A percentile compares a stretch with the other conserved stretches of the same genome.
Evolutionary conservation across 2,329 filamentous ascomycete species (phyloP).

Genomic region (Colletotrichum agaves): DNA sequence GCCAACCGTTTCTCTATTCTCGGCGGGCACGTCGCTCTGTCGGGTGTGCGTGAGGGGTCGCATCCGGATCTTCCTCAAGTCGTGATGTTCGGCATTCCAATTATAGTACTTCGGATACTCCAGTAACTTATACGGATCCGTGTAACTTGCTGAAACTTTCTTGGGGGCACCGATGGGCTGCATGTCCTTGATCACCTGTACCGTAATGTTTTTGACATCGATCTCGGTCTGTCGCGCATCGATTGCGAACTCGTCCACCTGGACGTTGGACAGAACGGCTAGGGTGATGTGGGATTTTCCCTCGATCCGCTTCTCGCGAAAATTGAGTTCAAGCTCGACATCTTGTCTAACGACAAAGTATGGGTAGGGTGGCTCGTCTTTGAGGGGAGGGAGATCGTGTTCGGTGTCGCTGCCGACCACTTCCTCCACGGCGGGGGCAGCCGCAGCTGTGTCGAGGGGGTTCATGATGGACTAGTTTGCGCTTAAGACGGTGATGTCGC

Average conservation of each 20-base stretch:
- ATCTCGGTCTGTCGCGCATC: constrained; percentile 73
- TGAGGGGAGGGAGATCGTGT: constrained; percentile 47
- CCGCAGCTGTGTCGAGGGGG: constrained; percentile 30
- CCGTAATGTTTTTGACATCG: constrained; percentile 62
- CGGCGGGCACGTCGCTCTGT: constrained; percentile 64
- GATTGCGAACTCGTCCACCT: constrained; percentile 67
- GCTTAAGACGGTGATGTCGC: constrained; percentile 21
- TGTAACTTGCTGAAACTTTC: constrained; percentile 57
- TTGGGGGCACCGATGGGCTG: constrained; percentile 40
- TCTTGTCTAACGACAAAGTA: constrained; percentile 81
- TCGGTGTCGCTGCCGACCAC: constrained; percentile 39
- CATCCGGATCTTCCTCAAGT: constrained; percentile 76
- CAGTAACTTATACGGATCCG: constrained; percentile 75
- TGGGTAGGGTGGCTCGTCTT: constrained; percentile 51
- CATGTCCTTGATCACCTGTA: constrained; percentile 53
- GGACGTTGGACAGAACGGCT: constrained; percentile 65
- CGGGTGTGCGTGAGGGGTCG: constrained; percentile 62
- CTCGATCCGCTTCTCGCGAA: constrained; percentile 77
- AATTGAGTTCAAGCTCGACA: constrained; percentile 90
- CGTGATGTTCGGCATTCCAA: constrained; percentile 78
- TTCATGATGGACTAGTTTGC: constrained; percentile 33
- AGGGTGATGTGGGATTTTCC: constrained; percentile 87
- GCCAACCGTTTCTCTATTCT: constrained; percentile 64
- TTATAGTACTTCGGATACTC: constrained; percentile 69
- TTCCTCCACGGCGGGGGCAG: constrained; percentile 30